These are phyloP conservation scores for Mesembryanthemum crystallinum DNA, from an alignment of 148 eudicot genomes.

Conservation along the genomic window DNA sequence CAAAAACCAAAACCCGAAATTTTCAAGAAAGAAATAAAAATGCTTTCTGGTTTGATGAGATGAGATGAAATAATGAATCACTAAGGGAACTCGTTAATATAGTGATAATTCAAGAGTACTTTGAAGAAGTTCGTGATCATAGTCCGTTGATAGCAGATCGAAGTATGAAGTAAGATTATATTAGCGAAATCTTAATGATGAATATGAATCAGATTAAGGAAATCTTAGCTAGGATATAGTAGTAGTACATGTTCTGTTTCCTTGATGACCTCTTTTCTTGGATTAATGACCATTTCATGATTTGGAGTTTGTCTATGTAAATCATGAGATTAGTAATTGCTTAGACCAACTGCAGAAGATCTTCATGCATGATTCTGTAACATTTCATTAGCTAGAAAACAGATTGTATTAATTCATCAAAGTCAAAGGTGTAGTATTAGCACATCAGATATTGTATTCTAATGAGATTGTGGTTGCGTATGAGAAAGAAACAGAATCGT, in stretches of 20 bases:
- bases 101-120: not conserved
- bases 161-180: not conserved
- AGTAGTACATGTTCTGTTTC: not conserved
- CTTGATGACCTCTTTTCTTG: not conserved
- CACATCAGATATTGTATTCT: too few relatives aligned
- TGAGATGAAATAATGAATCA: too few relatives aligned
- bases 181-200: conserved; percentile 10
- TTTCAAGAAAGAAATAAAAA: too few relatives aligned
- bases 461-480: too few relatives aligned
- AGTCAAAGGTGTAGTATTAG: too few relatives aligned
- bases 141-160: not conserved
- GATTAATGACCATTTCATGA: not conserved
- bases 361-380: not conserved
- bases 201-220: conserved; percentile 8
- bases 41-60: conserved; percentile 2
- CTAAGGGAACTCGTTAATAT: conserved; percentile 3
- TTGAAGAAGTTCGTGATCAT: not conserved
- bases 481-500: too few relatives aligned
- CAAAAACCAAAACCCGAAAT: not conserved
- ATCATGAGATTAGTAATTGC: not conserved
- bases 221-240: not conserved
- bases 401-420: too few relatives aligned
- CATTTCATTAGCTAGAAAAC: not conserved
- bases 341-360: not conserved
- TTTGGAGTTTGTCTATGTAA: not conserved